Evolutionary conservation across 2,329 filamentous ascomycete genomes (phyloP), one percentile per base, ranked within the genome.

Genomic region (Exophiala phaeomuriformis): DNA sequence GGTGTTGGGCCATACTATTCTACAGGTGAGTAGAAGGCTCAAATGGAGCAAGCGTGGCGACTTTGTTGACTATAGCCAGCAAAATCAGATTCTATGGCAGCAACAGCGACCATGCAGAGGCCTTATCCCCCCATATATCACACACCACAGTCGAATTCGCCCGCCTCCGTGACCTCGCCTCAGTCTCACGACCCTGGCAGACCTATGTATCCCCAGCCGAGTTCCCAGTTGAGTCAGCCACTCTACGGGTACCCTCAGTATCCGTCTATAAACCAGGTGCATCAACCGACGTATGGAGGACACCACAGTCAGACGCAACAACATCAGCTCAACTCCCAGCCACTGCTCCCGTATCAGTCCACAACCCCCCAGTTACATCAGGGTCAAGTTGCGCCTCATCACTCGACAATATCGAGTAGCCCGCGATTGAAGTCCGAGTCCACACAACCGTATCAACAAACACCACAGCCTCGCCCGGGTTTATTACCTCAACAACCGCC

Each of bases 131-230:
- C 90, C 63, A 95, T 95, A 68, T 96, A 96, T 69, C 88, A 96
- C 71, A 94, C 90, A 12, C 90, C 90, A 51, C 90, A 96, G 74
- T 95, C 90, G 52, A 95, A 91, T 71, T 95, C 91, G 51, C 91
- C 91, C 46, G 88, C 89, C 37, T 95, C 90, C 47, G 90, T 96
- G 64, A 87, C 90, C 59, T 96, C 91, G 33, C 85, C 89, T 27
- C 88, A 90, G 53, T 80, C 83, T 52, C 90, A 95, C 71, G 91
- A 97, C 67, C 88, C 95, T 73, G 77, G 75, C 53, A 80, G 90
- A 63, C 85, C 83, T 64, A 81, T 97, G 67, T 97, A 96, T 71
- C 85, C 82, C 35, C 86, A 90, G 65, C 85, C 86, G 47, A 75
- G 83, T 36, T 82, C 86, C 52, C 88, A 93, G 69, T 81, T 94